Base-by-base conservation (phyloP, 2,329 filamentous ascomycete species). In the Diaporthe sp. region DNA sequence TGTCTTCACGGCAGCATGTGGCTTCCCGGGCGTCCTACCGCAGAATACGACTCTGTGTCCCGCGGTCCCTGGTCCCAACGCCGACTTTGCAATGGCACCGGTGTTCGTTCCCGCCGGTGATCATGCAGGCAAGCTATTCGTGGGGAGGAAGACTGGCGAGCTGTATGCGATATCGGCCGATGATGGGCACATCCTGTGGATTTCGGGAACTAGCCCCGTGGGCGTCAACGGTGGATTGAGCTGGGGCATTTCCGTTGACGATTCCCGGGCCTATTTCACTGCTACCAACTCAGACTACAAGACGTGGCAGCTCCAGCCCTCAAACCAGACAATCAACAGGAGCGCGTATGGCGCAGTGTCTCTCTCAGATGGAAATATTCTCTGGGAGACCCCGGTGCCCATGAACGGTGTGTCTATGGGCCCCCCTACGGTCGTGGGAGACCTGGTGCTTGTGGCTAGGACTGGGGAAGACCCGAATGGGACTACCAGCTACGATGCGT, bases 281-380 rank as follows among this genome's bases (percentile, higher is more conserved):
- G 39, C 39, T 10, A 62, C 10, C 58, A 62, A 42, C 58, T 62
- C 39, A 39, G 58, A 62, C 58, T 62, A 62, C 39, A 62, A 37
- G 58, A 39, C 25, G 19, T 62, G 51, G 51, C 2, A 10, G 15
- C 51, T 28, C 12, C 51, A 55, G 5, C n/a, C 51, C 51, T 55
- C 51, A 55, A 55, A 55, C n/a, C 51, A 55, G 51, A 55, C 51
- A 17, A 17, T 55, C 51, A 55, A 55, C 51, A 55, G 51, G 51
- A 55, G 51, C 13, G 51, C 51, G 10, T 55, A 55, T 55, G 51
- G 51, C n/a, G 51, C 51, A 28, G n/a, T 17, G 2, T 55, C 51
- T 17, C 12, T 28, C 51, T 15, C 51, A 28, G 51, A 55, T 13
- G 51, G 51, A 17, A 28, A 55, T 1, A 28, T 25, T 28, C 51